Percentiles rank a stretch among this genome's conserved stretches.
Conservation (phyloP, 768 basidiomycete species). For the Phylloporus sp. region DNA sequence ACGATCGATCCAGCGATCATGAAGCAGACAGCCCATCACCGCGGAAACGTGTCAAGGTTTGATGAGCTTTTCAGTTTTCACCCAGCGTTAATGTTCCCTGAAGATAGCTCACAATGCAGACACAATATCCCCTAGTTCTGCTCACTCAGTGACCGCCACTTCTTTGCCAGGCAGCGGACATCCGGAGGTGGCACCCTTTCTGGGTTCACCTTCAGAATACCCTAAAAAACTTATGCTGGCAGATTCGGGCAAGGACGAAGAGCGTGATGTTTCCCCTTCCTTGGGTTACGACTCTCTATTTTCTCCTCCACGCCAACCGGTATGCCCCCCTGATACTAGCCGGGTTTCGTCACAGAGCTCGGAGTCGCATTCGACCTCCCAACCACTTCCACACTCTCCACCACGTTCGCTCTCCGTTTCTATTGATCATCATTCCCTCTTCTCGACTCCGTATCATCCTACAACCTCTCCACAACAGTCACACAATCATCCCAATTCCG, state of each 20-base stretch:
- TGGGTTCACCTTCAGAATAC: background rate
- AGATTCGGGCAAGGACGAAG: background rate
- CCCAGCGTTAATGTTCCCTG: constrained; percentile 9
- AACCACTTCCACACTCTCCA: background rate
- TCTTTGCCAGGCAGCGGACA: background rate
- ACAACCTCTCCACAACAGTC: constrained; percentile 16
- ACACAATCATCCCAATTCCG: constrained; percentile 1
- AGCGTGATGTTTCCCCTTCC: background rate
- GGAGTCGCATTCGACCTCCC: constrained; percentile 1
- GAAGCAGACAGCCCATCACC: constrained; percentile 26
- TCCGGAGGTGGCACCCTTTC: background rate
- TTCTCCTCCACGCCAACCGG: constrained; percentile 13
- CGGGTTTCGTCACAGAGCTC: background rate
- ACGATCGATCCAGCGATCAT: constrained; percentile 3
- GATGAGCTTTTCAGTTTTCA: background rate
- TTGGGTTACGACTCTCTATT: constrained; percentile 18
- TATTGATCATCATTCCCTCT: constrained; percentile 8
- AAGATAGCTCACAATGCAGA: constrained; percentile 18
- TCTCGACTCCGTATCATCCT: constrained; percentile 14
- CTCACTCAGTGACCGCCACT: background rate
- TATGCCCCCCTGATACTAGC: background rate
- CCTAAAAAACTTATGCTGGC: background rate
- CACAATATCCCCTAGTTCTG: background rate
- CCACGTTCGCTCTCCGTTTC: constrained; percentile 16
- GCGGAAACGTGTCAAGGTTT: constrained; percentile 37